Conservation (phyloP, 805 yeast genomes). For the Isabelozyma gotoi region DNA sequence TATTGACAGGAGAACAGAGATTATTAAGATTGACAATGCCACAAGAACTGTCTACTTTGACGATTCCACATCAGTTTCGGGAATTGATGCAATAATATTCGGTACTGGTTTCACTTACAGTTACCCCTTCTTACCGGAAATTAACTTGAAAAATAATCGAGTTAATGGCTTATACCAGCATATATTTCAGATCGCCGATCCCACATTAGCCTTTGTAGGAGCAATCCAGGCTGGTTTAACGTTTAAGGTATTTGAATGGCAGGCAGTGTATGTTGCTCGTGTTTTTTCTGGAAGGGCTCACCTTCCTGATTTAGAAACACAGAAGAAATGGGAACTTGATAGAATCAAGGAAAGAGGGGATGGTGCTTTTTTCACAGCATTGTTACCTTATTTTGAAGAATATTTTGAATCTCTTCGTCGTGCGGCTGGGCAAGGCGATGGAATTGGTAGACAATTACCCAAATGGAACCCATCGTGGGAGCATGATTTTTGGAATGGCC, state of each 20-base stretch:
- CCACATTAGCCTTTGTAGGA: slow-evolving; percentile 33
- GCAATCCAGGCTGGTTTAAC: slow-evolving; percentile 38
- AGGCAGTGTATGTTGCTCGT: slow-evolving; percentile 35
- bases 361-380: slow-evolving; percentile 10
- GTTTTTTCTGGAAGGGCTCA: slow-evolving; percentile 26
- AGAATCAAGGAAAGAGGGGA: slow-evolving; percentile 26
- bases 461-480: slow-evolving; percentile 18
- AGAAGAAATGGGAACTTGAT: slow-evolving; percentile 26
- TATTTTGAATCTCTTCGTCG: slow-evolving; percentile 19
- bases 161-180: slow-evolving; percentile 31
- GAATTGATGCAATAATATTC: slow-evolving; percentile 18
- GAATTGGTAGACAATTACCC: slow-evolving; percentile 22
- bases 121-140: slow-evolving; percentile 19
- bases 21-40: slow-evolving; percentile 8
- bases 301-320: slow-evolving; percentile 28
- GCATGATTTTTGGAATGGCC: slow-evolving; percentile 17
- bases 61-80: slow-evolving; percentile 14
- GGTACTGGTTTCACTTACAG: slow-evolving; percentile 25
- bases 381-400: slow-evolving; percentile 18
- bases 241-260: slow-evolving; percentile 42
- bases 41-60: slow-evolving; percentile 15
- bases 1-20: slow-evolving; percentile 7
- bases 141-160: slow-evolving; percentile 24
- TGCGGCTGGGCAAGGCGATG: slow-evolving; percentile 17
- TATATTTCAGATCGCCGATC: slow-evolving; percentile 31